Conservation (phyloP, 345 rosid species). For the Gossypium sturtianum region DNA sequence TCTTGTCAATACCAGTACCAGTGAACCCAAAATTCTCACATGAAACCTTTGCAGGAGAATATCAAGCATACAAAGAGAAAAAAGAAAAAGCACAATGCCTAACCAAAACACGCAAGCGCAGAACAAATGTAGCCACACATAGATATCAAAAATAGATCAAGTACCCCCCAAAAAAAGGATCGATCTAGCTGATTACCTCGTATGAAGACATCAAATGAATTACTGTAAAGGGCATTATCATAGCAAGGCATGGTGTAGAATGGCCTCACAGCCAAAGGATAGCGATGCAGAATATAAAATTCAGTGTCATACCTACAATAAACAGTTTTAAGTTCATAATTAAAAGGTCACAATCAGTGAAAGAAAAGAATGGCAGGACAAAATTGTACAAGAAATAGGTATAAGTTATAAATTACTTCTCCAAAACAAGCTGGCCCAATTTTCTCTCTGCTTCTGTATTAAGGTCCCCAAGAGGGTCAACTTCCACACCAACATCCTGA, state of each 20-base stretch:
- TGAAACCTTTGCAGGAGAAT: not conserved
- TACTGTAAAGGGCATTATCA: conserved; percentile 66
- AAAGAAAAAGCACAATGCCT: not conserved
- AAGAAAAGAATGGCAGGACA: not conserved
- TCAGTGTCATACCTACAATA: conserved; percentile 68
- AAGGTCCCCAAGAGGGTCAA: conserved; percentile 86
- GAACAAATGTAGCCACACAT: not conserved
- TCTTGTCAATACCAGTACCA: not conserved
- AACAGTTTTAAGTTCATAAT: not conserved
- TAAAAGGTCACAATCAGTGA: not conserved
- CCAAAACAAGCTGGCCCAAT: conserved; percentile 77
- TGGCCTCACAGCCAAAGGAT: conserved; percentile 78
- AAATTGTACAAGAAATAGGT: not conserved
- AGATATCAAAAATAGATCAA: not conserved
- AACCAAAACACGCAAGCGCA: not conserved
- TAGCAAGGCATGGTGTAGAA: conserved; percentile 94
- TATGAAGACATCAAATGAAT: conserved; percentile 92
- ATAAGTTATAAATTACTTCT: conserved; percentile 43
- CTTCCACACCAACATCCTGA: conserved; percentile 80
- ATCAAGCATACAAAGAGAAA: not conserved
- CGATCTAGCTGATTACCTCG: conserved; percentile 43
- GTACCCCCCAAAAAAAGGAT: not conserved
- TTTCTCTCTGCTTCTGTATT: conserved; percentile 87
- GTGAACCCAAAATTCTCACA: not conserved
- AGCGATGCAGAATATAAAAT: conserved; percentile 78